Evolutionary conservation across 352 stramenopile genomes (phyloP), one percentile per base, ranked within the genome.

Genomic region (Aphanomyces euteiches): DNA sequence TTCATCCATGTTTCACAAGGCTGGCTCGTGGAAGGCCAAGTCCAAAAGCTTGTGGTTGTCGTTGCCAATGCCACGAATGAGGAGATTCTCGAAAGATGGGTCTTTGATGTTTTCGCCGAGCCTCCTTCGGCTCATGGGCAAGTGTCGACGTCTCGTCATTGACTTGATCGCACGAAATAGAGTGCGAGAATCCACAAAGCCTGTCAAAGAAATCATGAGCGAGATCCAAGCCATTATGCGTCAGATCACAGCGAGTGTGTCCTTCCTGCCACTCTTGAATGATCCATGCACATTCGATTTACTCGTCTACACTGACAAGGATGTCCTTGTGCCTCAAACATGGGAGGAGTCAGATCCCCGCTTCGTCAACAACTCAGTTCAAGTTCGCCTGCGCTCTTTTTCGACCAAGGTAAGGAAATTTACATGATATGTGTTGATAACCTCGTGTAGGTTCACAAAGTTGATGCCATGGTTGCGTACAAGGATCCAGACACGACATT

Each of bases 191-290:
- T 50, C 69, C 38, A 80, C 73, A 15, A 97, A 97, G 72, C 73
- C 87, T 5, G 75, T 87, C 45, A 97, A 97, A 72, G 92, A 98
- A 68, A 98, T 99, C 77, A 97, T 97, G 82, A 84, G 92, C 36
- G 97, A 99, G 75, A 99, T 99, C 67, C 96, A 99, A 79, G 95
- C 97, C 7, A 99, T 99, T 72, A 99, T 99, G 76, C 92, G 97
- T 28, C 97, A 99, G 84, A 99, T 99, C 76, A 99, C 97, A 21
- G 96, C 96, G 10, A 96, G 85, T 60, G 95, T 99, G n/a, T 99
- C 97, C 7, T 99, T 99, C 78, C 78, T 99, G 40, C 97, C 97
- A 50, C 81, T 99, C 1, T 83, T 99, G 17, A 90, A 98, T 58
- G 97, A 99, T 76, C 93, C 96, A 21, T 99, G 97, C 74, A 96